These are phyloP conservation scores for Leonotis leonurus DNA, from an alignment of 257 asterid genomes.

Conservation along the genomic window DNA sequence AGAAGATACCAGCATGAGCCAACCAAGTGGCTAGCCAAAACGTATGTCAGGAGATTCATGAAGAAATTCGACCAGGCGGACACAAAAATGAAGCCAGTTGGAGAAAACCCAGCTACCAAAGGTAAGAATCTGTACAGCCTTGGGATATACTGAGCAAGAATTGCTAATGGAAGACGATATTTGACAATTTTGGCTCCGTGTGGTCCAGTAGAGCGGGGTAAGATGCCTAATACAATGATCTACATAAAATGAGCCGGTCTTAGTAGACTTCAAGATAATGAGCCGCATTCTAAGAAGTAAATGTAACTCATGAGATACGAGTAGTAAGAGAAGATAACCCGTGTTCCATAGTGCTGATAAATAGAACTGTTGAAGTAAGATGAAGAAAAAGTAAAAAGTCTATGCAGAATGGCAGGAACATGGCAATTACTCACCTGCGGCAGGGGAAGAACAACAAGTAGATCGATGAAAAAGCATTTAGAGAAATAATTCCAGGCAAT, in stretches of 20 bases:
- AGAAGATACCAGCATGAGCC: slow-evolving; percentile 94
- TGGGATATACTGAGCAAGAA: slow-evolving; percentile 67
- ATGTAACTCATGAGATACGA: not conserved
- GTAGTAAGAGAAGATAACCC: too few species aligned
- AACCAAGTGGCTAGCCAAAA: slow-evolving; percentile 73
- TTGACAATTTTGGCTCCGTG: slow-evolving; percentile 61
- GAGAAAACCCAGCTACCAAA: slow-evolving; percentile 64
- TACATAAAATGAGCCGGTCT: slow-evolving; percentile 22
- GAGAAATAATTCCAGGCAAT: slow-evolving; percentile 62
- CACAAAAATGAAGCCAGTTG: slow-evolving; percentile 74
- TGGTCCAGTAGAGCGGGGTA: slow-evolving; percentile 43
- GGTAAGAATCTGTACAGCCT: slow-evolving; percentile 70
- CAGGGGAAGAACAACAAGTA: slow-evolving; percentile 66
- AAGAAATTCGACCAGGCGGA: slow-evolving; percentile 83
- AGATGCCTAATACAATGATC: slow-evolving; percentile 53
- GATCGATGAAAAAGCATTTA: slow-evolving; percentile 53
- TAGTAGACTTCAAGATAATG: not conserved
- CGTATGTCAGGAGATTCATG: slow-evolving; percentile 57
- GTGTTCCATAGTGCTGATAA: not conserved
- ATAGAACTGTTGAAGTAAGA: not conserved
- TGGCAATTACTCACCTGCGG: slow-evolving; percentile 77
- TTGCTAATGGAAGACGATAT: slow-evolving; percentile 52
- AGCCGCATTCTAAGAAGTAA: too few species aligned
- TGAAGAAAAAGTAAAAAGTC: not conserved
- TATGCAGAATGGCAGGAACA: too few species aligned